Evolutionary conservation across 2,329 filamentous ascomycete genomes (phyloP).

Genomic region (Whalleya microplaca): DNA sequence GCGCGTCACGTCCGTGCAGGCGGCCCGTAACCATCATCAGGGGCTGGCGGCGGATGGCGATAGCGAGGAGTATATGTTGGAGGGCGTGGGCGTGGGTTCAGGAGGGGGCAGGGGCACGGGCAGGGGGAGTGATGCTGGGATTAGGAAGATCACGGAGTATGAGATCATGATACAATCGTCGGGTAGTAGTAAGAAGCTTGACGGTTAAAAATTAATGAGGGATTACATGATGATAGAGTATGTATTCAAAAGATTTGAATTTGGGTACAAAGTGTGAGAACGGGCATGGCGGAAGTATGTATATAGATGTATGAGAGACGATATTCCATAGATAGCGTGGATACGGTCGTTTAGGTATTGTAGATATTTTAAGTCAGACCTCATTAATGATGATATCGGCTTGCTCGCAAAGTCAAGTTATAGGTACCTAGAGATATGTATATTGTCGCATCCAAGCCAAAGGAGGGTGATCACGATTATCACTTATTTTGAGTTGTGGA

Average conservation of each 20-base stretch:
- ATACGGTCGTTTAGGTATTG: neutral
- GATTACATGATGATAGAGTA: no score
- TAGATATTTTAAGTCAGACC: no score
- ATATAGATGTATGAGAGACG: neutral
- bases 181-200: slow-evolving; percentile 8
- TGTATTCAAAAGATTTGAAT: no score
- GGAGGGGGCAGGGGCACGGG: no score
- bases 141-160: slow-evolving; percentile 43
- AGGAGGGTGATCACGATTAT: no score
- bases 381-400: no score
- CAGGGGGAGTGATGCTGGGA: slow-evolving; percentile 23
- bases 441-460: no score
- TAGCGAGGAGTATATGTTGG: slow-evolving; percentile 43
- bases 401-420: no score
- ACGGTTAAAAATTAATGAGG: no score
- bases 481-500: no score
- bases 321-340: neutral
- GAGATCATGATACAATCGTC: slow-evolving; percentile 39
- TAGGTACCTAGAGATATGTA: no score
- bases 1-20: slow-evolving; percentile 34
- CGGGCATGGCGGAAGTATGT: neutral
- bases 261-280: slow-evolving; percentile 6
- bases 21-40: slow-evolving; percentile 1
- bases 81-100: slow-evolving; percentile 20
- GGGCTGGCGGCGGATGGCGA: slow-evolving; percentile 29